Percentiles rank a stretch among this genome's conserved stretches.
phyloP scores from a whole-genome alignment of 1,284 basidiomycete genomes.

The Coniferiporia weirii region DNA sequence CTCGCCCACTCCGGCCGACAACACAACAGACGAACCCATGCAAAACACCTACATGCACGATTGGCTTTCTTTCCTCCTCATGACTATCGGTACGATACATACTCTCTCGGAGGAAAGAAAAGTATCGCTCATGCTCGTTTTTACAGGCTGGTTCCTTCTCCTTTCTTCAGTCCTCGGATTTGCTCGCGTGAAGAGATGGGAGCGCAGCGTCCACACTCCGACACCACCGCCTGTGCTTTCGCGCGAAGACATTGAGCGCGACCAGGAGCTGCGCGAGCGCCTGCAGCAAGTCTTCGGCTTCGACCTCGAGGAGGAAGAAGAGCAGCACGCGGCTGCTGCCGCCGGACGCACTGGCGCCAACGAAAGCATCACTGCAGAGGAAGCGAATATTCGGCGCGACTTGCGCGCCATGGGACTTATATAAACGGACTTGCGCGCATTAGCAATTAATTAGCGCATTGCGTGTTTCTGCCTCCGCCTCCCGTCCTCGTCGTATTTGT shows the following conservation, averaged over 20 bases:
- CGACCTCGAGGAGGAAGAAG: conserved; percentile 24
- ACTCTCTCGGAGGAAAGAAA: conserved; percentile 6
- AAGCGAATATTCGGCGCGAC: too few species aligned
- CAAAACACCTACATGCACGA: conserved; percentile 40
- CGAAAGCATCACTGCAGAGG: too few species aligned
- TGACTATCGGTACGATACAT: conserved; percentile 64
- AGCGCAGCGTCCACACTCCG: conserved; percentile 47
- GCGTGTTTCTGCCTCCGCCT: too few species aligned
- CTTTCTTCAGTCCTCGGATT: conserved; percentile 75
- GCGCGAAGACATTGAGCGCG: conserved; percentile 41
- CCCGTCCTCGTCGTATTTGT: too few species aligned
- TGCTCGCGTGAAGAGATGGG: conserved; percentile 83
- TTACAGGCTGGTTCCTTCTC: conserved; percentile 81
- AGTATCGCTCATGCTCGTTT: conserved; percentile 9
- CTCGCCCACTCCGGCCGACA: background rate
- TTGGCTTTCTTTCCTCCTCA: conserved; percentile 87
- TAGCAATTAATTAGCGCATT: too few species aligned
- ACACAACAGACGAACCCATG: background rate
- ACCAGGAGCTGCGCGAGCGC: conserved; percentile 41
- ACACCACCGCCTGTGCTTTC: conserved; percentile 27
- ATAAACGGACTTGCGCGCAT: too few species aligned
- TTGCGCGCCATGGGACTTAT: too few species aligned
- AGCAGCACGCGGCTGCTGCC: background rate
- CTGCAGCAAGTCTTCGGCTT: conserved; percentile 47
- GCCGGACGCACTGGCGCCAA: too few species aligned